phyloP scores from a whole-genome alignment of 306 rosid species.

The Glycine tomentella region DNA sequence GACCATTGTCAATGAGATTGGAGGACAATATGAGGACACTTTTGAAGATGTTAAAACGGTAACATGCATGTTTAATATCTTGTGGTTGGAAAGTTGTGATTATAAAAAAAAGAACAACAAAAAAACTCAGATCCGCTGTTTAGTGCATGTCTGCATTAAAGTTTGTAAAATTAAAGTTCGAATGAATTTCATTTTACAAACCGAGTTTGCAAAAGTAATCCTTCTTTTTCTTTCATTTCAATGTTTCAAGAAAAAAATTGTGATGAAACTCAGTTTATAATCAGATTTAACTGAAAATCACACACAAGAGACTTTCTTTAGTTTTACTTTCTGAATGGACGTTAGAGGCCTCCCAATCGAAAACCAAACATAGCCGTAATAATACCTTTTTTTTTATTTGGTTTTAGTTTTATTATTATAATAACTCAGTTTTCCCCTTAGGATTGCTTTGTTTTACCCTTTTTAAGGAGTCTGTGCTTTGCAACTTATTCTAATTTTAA shows the following conservation, averaged over 20 bases:
- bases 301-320: too few species aligned
- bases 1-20: conserved; percentile 70
- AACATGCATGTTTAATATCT: conserved; percentile 40
- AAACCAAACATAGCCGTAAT: too few species aligned
- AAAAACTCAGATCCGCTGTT: background rate
- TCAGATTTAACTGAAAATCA: too few species aligned
- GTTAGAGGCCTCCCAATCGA: too few species aligned
- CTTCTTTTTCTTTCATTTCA: background rate
- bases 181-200: background rate
- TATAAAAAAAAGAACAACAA: background rate
- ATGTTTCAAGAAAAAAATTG: background rate
- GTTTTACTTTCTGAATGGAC: too few species aligned
- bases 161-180: background rate
- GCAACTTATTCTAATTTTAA: background rate
- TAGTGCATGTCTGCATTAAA: background rate
- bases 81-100: conserved; percentile 1
- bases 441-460: too few species aligned
- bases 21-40: conserved; percentile 86
- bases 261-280: too few species aligned
- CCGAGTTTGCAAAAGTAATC: background rate
- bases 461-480: background rate
- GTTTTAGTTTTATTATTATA: too few species aligned
- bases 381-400: too few species aligned
- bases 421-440: too few species aligned
- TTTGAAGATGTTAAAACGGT: conserved; percentile 91